A percentile compares a stretch with the other conserved stretches of the same genome.
Evolutionary conservation across 331 rosid species (phyloP).

Genomic region (Cucumis variabilis): DNA sequence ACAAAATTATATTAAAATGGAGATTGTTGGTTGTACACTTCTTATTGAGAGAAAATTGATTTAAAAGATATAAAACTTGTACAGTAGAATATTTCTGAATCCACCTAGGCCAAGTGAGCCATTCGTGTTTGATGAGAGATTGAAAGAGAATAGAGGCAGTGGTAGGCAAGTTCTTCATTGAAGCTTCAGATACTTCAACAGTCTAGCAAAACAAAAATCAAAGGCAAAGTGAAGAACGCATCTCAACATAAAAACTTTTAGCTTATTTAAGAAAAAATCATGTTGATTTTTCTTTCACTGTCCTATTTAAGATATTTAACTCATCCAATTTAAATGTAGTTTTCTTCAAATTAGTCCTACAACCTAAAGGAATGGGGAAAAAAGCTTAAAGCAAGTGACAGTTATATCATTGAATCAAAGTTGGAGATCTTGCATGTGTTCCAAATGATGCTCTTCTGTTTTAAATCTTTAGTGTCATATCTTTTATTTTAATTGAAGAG

Average conservation of each 20-base stretch:
- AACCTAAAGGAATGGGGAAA: not conserved
- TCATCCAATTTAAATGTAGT: not conserved
- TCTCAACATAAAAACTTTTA: not conserved
- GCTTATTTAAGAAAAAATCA: too few relatives aligned
- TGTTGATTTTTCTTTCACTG: too few relatives aligned
- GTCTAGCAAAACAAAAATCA: not conserved
- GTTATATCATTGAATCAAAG: not conserved
- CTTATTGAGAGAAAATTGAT: not conserved
- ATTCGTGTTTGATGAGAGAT: not conserved
- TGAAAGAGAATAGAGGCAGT: not conserved
- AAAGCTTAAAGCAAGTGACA: not conserved
- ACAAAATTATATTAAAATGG: not conserved
- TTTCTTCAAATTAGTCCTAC: not conserved
- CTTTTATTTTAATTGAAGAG: too few relatives aligned
- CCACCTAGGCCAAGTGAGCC: not conserved
- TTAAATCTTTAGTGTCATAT: too few relatives aligned
- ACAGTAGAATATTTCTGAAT: not conserved
- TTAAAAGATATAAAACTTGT: not conserved
- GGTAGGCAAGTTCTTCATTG: constrained; percentile 5
- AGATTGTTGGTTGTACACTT: not conserved
- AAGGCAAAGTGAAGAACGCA: not conserved
- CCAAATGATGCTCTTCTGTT: not conserved
- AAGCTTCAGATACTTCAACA: constrained; percentile 21
- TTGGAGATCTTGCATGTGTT: not conserved
- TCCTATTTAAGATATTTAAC: not conserved